phyloP scores from a whole-genome alignment of 352 stramenopile genomes.

The Pilasporangium apinafurcum region DNA sequence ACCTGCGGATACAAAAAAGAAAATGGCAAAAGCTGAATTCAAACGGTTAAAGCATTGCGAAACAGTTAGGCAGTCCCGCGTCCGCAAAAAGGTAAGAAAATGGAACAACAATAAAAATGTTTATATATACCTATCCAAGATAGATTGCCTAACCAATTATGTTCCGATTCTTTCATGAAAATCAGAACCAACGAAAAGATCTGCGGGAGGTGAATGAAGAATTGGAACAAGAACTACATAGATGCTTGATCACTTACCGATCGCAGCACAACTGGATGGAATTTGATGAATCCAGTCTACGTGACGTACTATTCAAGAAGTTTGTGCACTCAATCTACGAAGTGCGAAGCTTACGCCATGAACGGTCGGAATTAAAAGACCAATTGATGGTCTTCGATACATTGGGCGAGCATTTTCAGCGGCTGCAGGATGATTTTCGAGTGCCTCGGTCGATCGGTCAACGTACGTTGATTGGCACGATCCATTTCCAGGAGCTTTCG shows the following conservation, averaged over 20 bases:
- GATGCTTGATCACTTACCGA: constrained; percentile 25
- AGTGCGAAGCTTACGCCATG: constrained; percentile 37
- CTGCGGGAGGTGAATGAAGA: constrained; percentile 50
- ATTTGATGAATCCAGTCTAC: constrained; percentile 40
- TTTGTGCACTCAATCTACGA: constrained; percentile 77
- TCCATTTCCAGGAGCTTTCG: constrained; percentile 53
- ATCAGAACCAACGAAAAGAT: constrained; percentile 38
- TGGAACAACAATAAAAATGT: background rate
- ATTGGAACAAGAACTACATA: constrained; percentile 40
- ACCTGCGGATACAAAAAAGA: constrained; percentile 31
- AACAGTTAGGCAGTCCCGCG: constrained; percentile 68
- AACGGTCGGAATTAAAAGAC: constrained; percentile 40
- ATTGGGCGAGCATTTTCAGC: constrained; percentile 64
- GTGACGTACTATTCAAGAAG: constrained; percentile 50
- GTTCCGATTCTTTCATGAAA: background rate
- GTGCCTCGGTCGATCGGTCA: too few relatives aligned
- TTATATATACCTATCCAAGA: too few relatives aligned
- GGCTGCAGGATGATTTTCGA: constrained; percentile 63
- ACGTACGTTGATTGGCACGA: constrained; percentile 34
- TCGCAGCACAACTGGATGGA: constrained; percentile 32
- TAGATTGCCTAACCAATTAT: background rate
- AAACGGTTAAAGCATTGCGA: constrained; percentile 75
- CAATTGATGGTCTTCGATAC: constrained; percentile 52
- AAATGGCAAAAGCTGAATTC: constrained; percentile 61
- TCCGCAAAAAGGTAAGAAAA: constrained; percentile 52